Conservation (phyloP, 768 basidiomycete species). For the Glaciozyma martinii region DNA sequence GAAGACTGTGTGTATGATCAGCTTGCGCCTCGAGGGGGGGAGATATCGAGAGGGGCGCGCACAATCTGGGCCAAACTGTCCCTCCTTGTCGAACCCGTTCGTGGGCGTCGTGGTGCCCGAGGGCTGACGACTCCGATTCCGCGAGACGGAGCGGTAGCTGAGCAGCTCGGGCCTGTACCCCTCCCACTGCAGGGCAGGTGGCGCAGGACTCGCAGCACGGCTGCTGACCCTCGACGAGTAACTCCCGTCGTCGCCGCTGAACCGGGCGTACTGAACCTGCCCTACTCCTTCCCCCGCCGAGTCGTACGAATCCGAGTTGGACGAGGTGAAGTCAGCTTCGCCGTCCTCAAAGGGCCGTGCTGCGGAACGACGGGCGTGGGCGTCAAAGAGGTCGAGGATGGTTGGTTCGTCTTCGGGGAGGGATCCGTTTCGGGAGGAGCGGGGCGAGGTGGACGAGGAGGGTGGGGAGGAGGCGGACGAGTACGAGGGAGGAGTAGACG, state of each 20-base stretch:
- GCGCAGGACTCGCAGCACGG: conserved; percentile 12
- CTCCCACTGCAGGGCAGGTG: conserved; percentile 15
- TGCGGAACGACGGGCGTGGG: background rate
- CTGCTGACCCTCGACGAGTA: conserved; percentile 15
- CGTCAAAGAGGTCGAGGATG: background rate
- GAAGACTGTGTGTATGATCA: conserved; percentile 6
- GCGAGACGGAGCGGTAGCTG: background rate
- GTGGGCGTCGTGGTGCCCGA: conserved; percentile 12
- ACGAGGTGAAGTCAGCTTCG: background rate
- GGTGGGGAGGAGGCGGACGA: background rate
- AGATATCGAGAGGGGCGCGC: background rate
- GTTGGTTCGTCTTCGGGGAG: background rate
- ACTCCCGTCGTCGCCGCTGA: conserved; percentile 9
- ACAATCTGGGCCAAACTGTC: conserved; percentile 17
- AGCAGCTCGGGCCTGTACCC: conserved; percentile 8
- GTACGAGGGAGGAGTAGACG: background rate
- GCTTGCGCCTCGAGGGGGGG: background rate
- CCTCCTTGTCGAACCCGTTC: conserved; percentile 12
- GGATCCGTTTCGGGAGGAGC: background rate
- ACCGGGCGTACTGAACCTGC: background rate
- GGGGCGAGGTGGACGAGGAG: background rate
- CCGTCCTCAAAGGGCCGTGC: background rate
- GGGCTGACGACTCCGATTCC: conserved; percentile 3
- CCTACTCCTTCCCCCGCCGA: conserved; percentile 11
- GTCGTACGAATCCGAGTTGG: conserved; percentile 26